These are phyloP conservation scores for Barnettozyma siamensis DNA, from an alignment of 805 yeast genomes.

Conservation along the genomic window DNA sequence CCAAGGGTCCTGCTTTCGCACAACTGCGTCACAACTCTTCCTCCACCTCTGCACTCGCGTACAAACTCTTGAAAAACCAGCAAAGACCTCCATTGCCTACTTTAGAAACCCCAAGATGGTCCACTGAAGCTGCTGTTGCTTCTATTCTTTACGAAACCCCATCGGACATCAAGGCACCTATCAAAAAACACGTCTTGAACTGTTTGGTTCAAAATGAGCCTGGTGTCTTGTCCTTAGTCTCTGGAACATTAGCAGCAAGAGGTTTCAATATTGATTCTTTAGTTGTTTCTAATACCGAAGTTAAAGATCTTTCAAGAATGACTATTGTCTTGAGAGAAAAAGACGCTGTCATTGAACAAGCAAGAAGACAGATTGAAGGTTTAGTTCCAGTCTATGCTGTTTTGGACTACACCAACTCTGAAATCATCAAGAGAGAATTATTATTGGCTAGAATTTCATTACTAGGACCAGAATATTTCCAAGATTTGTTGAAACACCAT, in stretches of 20 bases:
- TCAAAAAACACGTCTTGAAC: slow-evolving; percentile 84
- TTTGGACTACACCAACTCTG: slow-evolving; percentile 84
- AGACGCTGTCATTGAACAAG: slow-evolving; percentile 95
- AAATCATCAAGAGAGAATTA: slow-evolving; percentile 87
- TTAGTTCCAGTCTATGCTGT: slow-evolving; percentile 98
- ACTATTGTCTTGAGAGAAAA: slow-evolving; percentile 92
- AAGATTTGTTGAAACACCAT: slow-evolving; percentile 87
- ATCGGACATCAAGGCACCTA: slow-evolving; percentile 45
- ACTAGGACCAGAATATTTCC: slow-evolving; percentile 97
- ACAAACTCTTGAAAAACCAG: slow-evolving; percentile 80
- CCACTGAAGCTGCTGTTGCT: slow-evolving; percentile 94
- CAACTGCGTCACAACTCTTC: slow-evolving; percentile 35
- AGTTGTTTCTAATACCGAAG: slow-evolving; percentile 95
- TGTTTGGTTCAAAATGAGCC: slow-evolving; percentile 98
- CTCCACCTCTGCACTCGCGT: slow-evolving; percentile 91
- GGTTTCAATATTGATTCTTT: slow-evolving; percentile 98
- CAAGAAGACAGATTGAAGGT: slow-evolving; percentile 96
- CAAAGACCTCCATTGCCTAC: slow-evolving; percentile 90
- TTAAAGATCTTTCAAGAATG: slow-evolving; percentile 92
- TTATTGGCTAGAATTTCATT: slow-evolving; percentile 87
- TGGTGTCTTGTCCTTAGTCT: slow-evolving; percentile 88
- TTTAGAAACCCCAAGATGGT: slow-evolving; percentile 89
- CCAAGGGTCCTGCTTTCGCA: not conserved
- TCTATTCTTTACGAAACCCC: slow-evolving; percentile 93
- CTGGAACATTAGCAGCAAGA: slow-evolving; percentile 95